These are phyloP conservation scores for Ganoderma resinaceum DNA, from an alignment of 1,284 basidiomycete genomes.

Conservation along the genomic window DNA sequence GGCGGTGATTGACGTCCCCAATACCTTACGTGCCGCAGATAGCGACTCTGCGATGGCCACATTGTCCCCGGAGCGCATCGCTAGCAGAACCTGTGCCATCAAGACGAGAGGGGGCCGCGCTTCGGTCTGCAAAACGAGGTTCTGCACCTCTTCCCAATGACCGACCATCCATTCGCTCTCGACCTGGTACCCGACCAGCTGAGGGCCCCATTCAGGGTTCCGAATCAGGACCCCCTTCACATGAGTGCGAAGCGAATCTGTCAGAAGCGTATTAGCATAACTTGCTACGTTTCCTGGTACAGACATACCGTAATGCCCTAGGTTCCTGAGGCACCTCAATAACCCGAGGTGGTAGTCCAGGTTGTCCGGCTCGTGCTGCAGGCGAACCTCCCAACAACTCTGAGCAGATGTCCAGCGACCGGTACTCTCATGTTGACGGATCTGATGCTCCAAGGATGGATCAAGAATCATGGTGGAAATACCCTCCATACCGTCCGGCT, in stretches of 20 bases:
- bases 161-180: slow-evolving; percentile 97
- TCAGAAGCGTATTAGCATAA: neutral
- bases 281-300: neutral
- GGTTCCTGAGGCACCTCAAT: slow-evolving; percentile 89
- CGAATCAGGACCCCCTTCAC: slow-evolving; percentile 90
- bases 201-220: slow-evolving; percentile 85
- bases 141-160: slow-evolving; percentile 87
- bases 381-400: slow-evolving; percentile 98
- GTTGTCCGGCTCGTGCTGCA: slow-evolving; percentile 92
- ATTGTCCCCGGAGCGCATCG: slow-evolving; percentile 69
- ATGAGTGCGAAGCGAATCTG: slow-evolving; percentile 96
- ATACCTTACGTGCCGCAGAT: slow-evolving; percentile 70
- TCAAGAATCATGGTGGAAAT: slow-evolving; percentile 90
- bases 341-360: slow-evolving; percentile 91
- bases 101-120: slow-evolving; percentile 69
- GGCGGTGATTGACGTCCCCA: slow-evolving; percentile 86
- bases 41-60: slow-evolving; percentile 59
- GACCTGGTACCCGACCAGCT: slow-evolving; percentile 85
- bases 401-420: slow-evolving; percentile 98
- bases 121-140: slow-evolving; percentile 59
- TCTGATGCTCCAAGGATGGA: slow-evolving; percentile 95
- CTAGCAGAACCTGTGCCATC: slow-evolving; percentile 85
- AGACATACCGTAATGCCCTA: slow-evolving; percentile 93
- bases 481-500: slow-evolving; percentile 99
- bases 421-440: slow-evolving; percentile 97